Evolutionary conservation across 225 moss, liverwort and hornwort species (phyloP), one percentile per base, ranked within the genome.

Genomic region (Anthoceros angustus): DNA sequence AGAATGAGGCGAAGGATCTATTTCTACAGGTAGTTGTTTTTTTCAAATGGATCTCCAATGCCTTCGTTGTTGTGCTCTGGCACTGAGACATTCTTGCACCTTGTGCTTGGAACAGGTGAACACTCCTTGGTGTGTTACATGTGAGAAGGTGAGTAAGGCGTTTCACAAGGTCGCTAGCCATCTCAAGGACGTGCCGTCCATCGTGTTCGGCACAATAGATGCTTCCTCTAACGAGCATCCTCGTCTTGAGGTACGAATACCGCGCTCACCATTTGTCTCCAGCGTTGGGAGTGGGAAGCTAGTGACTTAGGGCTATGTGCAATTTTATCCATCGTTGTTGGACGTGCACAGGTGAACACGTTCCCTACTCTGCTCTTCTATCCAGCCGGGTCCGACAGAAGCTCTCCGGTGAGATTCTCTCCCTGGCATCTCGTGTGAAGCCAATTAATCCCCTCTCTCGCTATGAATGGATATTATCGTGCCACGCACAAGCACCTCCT

Each of bases 191-290:
- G 73, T 80, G 50, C 67, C 83, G 23, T 86, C 88, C 12, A 72
- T 92, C 60, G 72, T 86, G 15, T 71, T 98, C 72, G 92, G 80
- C 39, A 92, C 86, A 64, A 68, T 80, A 49, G 86, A 98, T 83
- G 86, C 74, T 11, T 76, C 87, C 61, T 74, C 74, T 4, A 98
- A 98, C 75, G 92, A 92, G 70, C 98, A 98, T 69, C 86, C 89
- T 23, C 66, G 63, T 18, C 75, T 92, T 39, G 25, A 74, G 98
- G 98, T 89, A 77, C 42, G 5, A 12, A 14, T 23, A 9, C 10
- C 64, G n/a, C 11, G 11, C 42, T 14, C 14, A 48, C 25, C 10
- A 32, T 5, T 20, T 61, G 40, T 20, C 61, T 62, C 12, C 23
- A 10, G 15, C 10, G 0, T 1, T 12, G 16, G 7, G 12, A 67